Conservation (phyloP, 768 basidiomycete genomes). For the Suillus bovinus region DNA sequence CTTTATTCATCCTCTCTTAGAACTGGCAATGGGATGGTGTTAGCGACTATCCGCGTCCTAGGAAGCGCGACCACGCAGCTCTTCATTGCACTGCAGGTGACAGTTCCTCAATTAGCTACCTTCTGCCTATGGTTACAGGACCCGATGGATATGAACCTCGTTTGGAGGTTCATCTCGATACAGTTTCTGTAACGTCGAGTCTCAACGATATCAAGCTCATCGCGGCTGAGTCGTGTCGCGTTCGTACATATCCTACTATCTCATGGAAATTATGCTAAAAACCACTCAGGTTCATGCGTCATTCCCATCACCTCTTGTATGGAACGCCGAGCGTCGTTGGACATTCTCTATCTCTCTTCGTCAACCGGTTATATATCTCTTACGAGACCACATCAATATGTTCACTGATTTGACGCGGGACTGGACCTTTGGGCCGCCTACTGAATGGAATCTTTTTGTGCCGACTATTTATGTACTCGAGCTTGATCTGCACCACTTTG, state of each 20-base stretch:
- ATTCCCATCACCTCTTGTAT: slow-evolving; percentile 78
- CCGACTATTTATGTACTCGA: slow-evolving; percentile 78
- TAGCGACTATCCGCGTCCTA: slow-evolving; percentile 46
- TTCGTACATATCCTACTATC: slow-evolving; percentile 34
- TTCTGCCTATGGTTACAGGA: slow-evolving; percentile 77
- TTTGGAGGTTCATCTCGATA: slow-evolving; percentile 82
- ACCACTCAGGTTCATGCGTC: slow-evolving; percentile 59
- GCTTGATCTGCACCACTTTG: slow-evolving; percentile 72
- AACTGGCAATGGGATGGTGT: slow-evolving; percentile 93
- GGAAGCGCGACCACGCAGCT: slow-evolving; percentile 64
- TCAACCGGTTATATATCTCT: slow-evolving; percentile 71
- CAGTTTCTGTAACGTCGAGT: slow-evolving; percentile 75
- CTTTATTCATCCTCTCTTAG: slow-evolving; percentile 34
- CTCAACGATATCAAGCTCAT: slow-evolving; percentile 86
- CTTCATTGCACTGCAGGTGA: slow-evolving; percentile 77
- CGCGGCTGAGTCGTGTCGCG: slow-evolving; percentile 75
- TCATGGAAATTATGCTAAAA: slow-evolving; percentile 8
- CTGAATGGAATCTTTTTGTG: slow-evolving; percentile 79
- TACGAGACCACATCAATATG: slow-evolving; percentile 95
- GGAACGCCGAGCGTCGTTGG: slow-evolving; percentile 86
- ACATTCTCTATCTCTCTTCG: slow-evolving; percentile 68
- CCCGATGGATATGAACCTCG: slow-evolving; percentile 75
- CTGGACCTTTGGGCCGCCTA: slow-evolving; percentile 83
- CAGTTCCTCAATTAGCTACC: slow-evolving; percentile 83
- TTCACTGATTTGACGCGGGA: slow-evolving; percentile 91